phyloP scores from a whole-genome alignment of 2,329 filamentous ascomycete species.

The Raffaelea deltoideospora region DNA sequence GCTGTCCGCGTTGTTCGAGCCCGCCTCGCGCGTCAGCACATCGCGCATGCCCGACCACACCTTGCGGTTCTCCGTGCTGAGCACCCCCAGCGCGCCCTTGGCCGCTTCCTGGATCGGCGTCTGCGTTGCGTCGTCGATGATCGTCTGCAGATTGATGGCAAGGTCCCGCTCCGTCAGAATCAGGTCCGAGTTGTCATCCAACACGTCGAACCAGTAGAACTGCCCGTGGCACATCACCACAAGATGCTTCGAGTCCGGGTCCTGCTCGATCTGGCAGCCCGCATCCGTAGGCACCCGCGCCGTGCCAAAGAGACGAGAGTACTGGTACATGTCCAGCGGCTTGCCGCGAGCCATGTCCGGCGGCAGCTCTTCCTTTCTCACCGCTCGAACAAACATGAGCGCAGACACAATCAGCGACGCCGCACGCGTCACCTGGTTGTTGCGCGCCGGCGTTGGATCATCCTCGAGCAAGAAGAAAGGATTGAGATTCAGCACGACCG shows the following conservation, averaged over 20 bases:
- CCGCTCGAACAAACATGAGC: constrained; percentile 80
- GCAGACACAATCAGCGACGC: constrained; percentile 85
- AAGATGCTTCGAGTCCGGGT: constrained; percentile 82
- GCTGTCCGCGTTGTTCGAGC: constrained; percentile 90
- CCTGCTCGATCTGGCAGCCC: constrained; percentile 91
- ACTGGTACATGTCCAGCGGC: constrained; percentile 96
- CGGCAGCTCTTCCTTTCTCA: constrained; percentile 81
- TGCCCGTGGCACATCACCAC: constrained; percentile 90
- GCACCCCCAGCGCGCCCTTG: constrained; percentile 82
- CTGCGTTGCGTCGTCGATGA: constrained; percentile 78
- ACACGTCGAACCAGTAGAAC: constrained; percentile 97
- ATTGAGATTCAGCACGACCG: constrained; percentile 92
- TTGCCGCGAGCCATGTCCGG: constrained; percentile 74
- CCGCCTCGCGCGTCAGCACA: constrained; percentile 68
- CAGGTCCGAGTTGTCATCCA: constrained; percentile 84
- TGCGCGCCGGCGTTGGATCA: constrained; percentile 88
- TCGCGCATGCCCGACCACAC: constrained; percentile 88
- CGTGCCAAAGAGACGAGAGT: constrained; percentile 86
- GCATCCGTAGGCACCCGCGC: constrained; percentile 86
- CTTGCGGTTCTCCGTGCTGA: constrained; percentile 93
- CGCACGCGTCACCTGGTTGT: constrained; percentile 90
- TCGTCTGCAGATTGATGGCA: constrained; percentile 77
- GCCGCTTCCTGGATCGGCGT: constrained; percentile 87
- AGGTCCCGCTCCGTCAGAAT: constrained; percentile 97
- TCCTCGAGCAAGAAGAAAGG: constrained; percentile 96